A percentile compares a stretch with the other conserved stretches of the same genome.
phyloP scores from a whole-genome alignment of 768 basidiomycete species.

The Mycena amicta region DNA sequence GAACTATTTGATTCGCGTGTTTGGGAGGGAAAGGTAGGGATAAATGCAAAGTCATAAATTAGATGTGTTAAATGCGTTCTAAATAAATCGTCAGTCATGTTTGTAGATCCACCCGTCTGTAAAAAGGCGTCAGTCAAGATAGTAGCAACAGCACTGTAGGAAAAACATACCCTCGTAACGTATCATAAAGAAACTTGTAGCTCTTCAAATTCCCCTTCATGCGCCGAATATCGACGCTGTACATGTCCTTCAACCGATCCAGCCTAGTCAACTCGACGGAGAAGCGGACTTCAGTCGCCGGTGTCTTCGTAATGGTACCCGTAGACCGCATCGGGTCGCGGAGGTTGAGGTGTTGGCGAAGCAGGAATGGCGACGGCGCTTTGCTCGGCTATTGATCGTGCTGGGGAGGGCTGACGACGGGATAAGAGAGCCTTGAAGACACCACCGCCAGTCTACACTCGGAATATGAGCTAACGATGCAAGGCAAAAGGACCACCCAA shows the following conservation, averaged over 20 bases:
- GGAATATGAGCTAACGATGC: too few species aligned
- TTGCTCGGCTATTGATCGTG: conserved; percentile 23
- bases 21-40: too few species aligned
- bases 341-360: conserved; percentile 20
- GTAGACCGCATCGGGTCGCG: conserved; percentile 52
- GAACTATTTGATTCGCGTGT: not conserved
- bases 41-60: not conserved
- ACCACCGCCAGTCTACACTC: too few species aligned
- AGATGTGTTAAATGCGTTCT: not conserved
- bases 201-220: conserved; percentile 84
- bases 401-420: conserved; percentile 52
- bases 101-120: conserved; percentile 1
- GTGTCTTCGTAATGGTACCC: conserved; percentile 71
- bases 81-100: not conserved
- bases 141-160: not conserved
- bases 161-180: conserved; percentile 59
- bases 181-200: conserved; percentile 84
- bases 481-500: too few species aligned
- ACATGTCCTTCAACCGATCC: conserved; percentile 79
- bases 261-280: conserved; percentile 89
- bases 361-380: conserved; percentile 22
- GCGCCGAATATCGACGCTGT: conserved; percentile 85
- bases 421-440: conserved; percentile 62
- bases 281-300: conserved; percentile 91
- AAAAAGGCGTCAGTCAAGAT: not conserved